These are phyloP conservation scores for Leccinum uliginosum DNA, from an alignment of 768 basidiomycete species.

Conservation along the genomic window DNA sequence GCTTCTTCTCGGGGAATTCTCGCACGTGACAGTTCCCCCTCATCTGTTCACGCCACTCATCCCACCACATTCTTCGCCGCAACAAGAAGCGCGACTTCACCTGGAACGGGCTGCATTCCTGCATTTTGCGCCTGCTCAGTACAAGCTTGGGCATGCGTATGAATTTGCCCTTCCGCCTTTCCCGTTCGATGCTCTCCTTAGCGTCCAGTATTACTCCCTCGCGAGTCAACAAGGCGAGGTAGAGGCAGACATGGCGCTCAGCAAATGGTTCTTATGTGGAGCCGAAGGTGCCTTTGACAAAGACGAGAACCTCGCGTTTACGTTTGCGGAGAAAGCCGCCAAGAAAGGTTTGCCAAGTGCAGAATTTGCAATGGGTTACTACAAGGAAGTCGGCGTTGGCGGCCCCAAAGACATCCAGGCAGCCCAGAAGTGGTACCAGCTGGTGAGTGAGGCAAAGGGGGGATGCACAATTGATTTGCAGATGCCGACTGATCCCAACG, in stretches of 20 bases:
- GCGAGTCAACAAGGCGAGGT: constrained; percentile 82
- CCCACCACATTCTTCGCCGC: constrained; percentile 43
- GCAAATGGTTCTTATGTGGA: constrained; percentile 97
- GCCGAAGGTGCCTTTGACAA: constrained; percentile 74
- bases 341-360: constrained; percentile 71
- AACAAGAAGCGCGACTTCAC: constrained; percentile 65
- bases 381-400: constrained; percentile 89
- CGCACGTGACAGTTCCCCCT: constrained; percentile 52
- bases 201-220: constrained; percentile 84
- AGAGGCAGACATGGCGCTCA: constrained; percentile 95
- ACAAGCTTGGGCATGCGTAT: constrained; percentile 89
- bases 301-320: constrained; percentile 79
- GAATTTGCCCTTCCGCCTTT: constrained; percentile 86
- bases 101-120: constrained; percentile 85
- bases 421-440: constrained; percentile 76
- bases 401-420: constrained; percentile 55
- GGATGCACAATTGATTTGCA: background rate
- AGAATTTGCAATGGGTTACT: constrained; percentile 96
- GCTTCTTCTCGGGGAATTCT: constrained; percentile 79
- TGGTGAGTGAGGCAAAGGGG: constrained; percentile 34
- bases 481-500: background rate
- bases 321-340: constrained; percentile 87
- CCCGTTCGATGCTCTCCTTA: constrained; percentile 82
- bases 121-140: constrained; percentile 81
- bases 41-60: constrained; percentile 52